Evolutionary conservation across 83 land plant genomes (phyloP).

Genomic region (Diphasiastrum complanatum): DNA sequence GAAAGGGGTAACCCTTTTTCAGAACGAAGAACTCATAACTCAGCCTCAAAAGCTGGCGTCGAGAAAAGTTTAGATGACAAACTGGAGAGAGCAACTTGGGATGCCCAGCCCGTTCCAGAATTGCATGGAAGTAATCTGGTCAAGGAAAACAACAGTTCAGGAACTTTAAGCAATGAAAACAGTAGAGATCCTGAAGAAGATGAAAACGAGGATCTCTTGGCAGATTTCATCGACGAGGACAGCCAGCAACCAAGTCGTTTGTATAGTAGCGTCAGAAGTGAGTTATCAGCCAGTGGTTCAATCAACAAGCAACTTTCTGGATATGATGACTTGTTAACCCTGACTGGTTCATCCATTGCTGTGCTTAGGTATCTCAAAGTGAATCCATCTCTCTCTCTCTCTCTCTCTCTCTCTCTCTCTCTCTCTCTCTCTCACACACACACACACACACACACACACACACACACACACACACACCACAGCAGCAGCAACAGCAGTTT

Average conservation of each 20-base stretch:
- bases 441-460: too few species aligned
- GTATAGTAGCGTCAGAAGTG: constrained; percentile 24
- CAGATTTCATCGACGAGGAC: constrained; percentile 98
- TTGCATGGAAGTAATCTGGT: too few species aligned
- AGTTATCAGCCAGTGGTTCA: constrained; percentile 13
- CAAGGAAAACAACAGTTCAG: too few species aligned
- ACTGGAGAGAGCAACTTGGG: too few species aligned
- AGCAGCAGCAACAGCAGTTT: too few species aligned
- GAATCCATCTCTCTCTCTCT: not conserved
- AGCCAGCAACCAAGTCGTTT: constrained; percentile 92
- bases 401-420: not conserved
- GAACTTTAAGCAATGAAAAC: constrained; percentile 7
- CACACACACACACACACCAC: too few species aligned
- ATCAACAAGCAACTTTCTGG: not conserved
- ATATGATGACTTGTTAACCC: constrained; percentile 48
- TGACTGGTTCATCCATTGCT: constrained; percentile 68
- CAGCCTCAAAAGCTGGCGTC: too few species aligned
- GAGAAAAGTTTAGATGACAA: not conserved
- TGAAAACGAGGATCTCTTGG: constrained; percentile 92
- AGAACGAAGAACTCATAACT: constrained; percentile 26
- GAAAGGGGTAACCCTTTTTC: constrained; percentile 69
- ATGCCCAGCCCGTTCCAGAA: too few species aligned
- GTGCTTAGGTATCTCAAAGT: constrained; percentile 47
- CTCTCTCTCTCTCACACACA: too few species aligned
- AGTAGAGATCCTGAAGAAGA: constrained; percentile 46